Evolutionary conservation across 192 early-diverging fungal genomes (phyloP), one percentile per base, ranked within the genome.

Genomic region (Backusella sp.): DNA sequence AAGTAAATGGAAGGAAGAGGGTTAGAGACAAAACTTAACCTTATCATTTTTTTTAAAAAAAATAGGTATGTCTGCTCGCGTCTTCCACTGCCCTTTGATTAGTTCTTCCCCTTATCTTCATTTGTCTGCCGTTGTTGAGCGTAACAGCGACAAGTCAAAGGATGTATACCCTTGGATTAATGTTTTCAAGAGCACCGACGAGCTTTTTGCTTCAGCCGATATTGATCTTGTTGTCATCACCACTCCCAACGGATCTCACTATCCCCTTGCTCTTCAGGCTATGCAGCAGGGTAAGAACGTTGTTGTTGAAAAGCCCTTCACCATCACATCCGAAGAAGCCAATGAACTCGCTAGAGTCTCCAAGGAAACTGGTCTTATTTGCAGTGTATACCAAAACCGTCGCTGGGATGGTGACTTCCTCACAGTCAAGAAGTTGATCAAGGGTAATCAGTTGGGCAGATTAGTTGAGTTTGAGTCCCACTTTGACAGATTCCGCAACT

Each of bases 381-480:
- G 91, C 67, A 89, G 91, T 39, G 90, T 91, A 44, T 95, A 89
- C 76, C 93, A 95, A 35, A 95, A 95, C 79, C 83, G 93, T 42
- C 88, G 90, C 41, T 95, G 90, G 90, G 93, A 95, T 81, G 92
- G 92, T 46, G 93, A 95, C 83, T 95, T 94, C 76, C 79, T 92
- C 67, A 95, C 93, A 1, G 83, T 92, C 26, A 86, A 89, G 73
- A 82, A 87, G 19, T 79, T 95, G 11, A 79, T 94, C 21, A 76
- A 78, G 0, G 74, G 82, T 8, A 84, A 87, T 0, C 79, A 80
- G 0, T 72, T 95, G 42, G 93, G 93, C 17, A 81, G 87, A 59
- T 79, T 95, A 5, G 92, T 93, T 17, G 90, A 91, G 74, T 86
- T 92, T 65, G 92, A 95, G 72, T 89, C 86, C 53, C 87, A 89